Evolutionary conservation across 164 flowering plant species (phyloP), one percentile per base, ranked within the genome.

Genomic region (Macadamia tetraphylla): DNA sequence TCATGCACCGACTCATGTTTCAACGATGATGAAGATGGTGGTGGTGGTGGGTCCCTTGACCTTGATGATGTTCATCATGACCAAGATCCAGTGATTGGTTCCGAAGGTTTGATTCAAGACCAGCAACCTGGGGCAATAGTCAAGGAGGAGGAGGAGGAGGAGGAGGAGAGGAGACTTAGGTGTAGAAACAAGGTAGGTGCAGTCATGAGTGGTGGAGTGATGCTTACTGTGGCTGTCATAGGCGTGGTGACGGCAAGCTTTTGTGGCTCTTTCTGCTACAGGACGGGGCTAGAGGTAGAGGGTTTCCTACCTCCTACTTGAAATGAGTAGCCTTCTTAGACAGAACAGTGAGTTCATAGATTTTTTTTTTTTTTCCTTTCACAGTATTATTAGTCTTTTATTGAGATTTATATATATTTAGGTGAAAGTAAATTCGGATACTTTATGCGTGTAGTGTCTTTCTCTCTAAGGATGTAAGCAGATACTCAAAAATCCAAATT

Each of bases 1-100:
- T 82, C 82, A 0, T 79, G 81, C 72, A 76, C 75, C 13, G 81
- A 81, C 49, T 81, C 84, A 6, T 80, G 78, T 23, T 57, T 81
- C 35, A 65, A 75, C 23, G 85, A 81, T 3, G 83, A 83, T 7
- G 73, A 40, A 0, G 71, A 56, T 23, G 70, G n/a, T 35, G 23
- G 23, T 23, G 23, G 23, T 23, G 23, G 23, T 23, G 23, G 23
- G 23, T 31, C 30, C 0, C 1, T 18, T n/a, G 67, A 49, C 13
- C 11, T 29, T 53, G 61, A 18, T 17, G 13, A 5, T 43, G 72
- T 29, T 1, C 61, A 7, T 11, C 58, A 60, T 35, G 23, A 46
- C 1, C 66, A 64, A 18, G 69, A 66, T 14, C 67, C 43, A 12
- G 77, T 65, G 17, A 6, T 1, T 15, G 14, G 8, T 44, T 48